phyloP scores from a whole-genome alignment of 495 filamentous ascomycete species.

The Aspergillus heteromorphus region DNA sequence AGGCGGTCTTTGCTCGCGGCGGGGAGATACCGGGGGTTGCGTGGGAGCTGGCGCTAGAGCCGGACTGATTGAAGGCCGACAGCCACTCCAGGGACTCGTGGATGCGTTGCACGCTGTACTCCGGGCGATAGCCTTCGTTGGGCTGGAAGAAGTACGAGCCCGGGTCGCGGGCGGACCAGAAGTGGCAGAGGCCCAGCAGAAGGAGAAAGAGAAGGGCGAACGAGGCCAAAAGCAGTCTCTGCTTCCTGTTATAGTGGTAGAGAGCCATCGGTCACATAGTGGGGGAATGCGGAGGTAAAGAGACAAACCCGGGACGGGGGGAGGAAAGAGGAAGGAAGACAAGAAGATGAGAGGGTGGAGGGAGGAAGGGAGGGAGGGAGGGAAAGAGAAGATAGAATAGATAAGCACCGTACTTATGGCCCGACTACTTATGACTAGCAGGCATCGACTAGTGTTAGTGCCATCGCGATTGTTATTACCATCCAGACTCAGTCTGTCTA shows the following conservation, averaged over 20 bases:
- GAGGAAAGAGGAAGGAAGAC: not conserved
- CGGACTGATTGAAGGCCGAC: constrained; percentile 15
- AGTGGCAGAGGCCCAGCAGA: constrained; percentile 22
- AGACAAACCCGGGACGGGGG: not conserved
- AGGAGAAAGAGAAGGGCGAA: constrained; percentile 26
- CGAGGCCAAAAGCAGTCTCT: constrained; percentile 19
- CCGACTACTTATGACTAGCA: not conserved
- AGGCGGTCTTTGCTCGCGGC: constrained; percentile 15
- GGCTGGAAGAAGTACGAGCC: constrained; percentile 23
- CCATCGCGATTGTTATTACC: no score
- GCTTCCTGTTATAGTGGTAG: constrained; percentile 14
- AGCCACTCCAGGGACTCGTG: constrained; percentile 18
- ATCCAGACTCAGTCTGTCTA: no score
- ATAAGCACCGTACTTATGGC: not conserved
- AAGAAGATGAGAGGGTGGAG: not conserved
- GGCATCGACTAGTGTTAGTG: not conserved
- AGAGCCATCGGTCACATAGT: constrained; percentile 7
- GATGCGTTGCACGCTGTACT: constrained; percentile 18
- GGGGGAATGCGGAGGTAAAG: not conserved
- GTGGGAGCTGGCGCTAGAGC: not conserved
- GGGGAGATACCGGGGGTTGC: constrained; percentile 1
- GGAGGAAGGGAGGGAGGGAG: not conserved
- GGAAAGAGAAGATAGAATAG: not conserved
- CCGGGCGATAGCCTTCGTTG: constrained; percentile 21
- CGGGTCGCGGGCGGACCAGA: constrained; percentile 20